These are phyloP conservation scores for Hypoxylon sp. DNA, from an alignment of 2,329 filamentous ascomycete genomes.

Conservation along the genomic window DNA sequence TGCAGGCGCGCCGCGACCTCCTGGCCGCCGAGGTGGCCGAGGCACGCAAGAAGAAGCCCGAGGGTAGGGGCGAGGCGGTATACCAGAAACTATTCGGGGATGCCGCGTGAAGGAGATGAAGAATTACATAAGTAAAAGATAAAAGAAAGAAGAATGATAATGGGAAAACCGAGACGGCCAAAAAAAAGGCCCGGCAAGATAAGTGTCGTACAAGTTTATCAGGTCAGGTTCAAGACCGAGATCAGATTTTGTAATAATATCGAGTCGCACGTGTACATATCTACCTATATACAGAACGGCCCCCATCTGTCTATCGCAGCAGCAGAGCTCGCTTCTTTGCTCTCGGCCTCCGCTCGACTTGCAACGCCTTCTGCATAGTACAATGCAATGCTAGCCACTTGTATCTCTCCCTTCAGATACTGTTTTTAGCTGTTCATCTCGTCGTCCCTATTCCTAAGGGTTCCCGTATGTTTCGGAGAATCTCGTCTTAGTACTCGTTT, in stretches of 20 bases:
- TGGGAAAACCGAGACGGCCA: conserved; percentile 13
- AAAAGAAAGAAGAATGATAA: background rate
- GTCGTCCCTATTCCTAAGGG: too few relatives aligned
- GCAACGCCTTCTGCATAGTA: background rate
- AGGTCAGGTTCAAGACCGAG: background rate
- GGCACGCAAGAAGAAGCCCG: conserved; percentile 23
- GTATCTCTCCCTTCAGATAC: background rate
- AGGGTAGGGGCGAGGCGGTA: conserved; percentile 36
- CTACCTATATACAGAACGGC: conserved; percentile 35
- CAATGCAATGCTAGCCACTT: background rate
- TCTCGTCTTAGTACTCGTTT: background rate
- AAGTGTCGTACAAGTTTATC: conserved; percentile 17
- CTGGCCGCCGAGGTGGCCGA: conserved; percentile 50
- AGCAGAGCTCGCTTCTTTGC: background rate
- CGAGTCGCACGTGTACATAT: conserved; percentile 34
- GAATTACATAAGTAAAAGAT: too few relatives aligned
- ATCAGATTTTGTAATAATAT: conserved; percentile 30
- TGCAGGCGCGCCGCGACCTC: conserved; percentile 51
- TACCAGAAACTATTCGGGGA: conserved; percentile 46
- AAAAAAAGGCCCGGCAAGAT: background rate
- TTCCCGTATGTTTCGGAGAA: background rate
- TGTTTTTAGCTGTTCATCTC: background rate
- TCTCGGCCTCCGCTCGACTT: background rate
- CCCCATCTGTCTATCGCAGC: conserved; percentile 4
- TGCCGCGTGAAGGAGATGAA: background rate